Percentiles rank a stretch among this genome's conserved stretches.
Evolutionary conservation across 345 rosid species (phyloP).

Genomic region (Salix koriyanagi): DNA sequence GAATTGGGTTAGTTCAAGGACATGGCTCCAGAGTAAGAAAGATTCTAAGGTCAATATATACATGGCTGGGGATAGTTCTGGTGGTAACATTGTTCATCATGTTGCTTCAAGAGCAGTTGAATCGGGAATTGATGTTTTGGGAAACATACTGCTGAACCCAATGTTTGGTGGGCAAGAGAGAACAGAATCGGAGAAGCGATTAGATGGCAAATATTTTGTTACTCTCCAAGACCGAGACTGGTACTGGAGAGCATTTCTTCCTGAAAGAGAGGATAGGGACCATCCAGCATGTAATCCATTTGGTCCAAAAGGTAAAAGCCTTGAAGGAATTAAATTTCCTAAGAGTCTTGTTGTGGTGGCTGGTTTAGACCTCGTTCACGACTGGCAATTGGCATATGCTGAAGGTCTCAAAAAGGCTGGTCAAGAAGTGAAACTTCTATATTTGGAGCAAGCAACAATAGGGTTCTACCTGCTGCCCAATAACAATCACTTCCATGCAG

Average conservation of each 20-base stretch:
- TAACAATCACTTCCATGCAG: slow-evolving; percentile 61
- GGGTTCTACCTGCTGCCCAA: slow-evolving; percentile 88
- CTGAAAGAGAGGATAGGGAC: slow-evolving; percentile 75
- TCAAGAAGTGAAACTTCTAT: slow-evolving; percentile 61
- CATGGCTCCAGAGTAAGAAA: slow-evolving; percentile 69
- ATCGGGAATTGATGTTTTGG: slow-evolving; percentile 54
- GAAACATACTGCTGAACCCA: slow-evolving; percentile 76
- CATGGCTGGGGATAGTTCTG: slow-evolving; percentile 91
- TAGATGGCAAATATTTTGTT: slow-evolving; percentile 85
- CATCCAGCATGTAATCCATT: slow-evolving; percentile 90
- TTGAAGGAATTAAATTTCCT: slow-evolving; percentile 60
- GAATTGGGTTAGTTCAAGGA: slow-evolving; percentile 64
- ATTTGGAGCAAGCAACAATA: slow-evolving; percentile 69
- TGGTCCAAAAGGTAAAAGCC: slow-evolving; percentile 53
- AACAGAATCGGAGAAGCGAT: slow-evolving; percentile 66
- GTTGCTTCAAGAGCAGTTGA: slow-evolving; percentile 70
- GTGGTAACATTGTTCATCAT: slow-evolving; percentile 83
- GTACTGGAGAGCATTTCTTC: slow-evolving; percentile 91
- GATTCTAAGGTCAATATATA: slow-evolving; percentile 69
- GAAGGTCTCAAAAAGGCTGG: slow-evolving; percentile 71
- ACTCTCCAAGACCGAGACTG: slow-evolving; percentile 70
- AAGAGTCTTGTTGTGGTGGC: slow-evolving; percentile 83
- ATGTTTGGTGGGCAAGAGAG: slow-evolving; percentile 86
- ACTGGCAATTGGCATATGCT: slow-evolving; percentile 75
- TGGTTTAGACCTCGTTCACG: slow-evolving; percentile 76